phyloP scores from a whole-genome alignment of 169 alveolate genomes.

The Cryptosporidium parvum region DNA sequence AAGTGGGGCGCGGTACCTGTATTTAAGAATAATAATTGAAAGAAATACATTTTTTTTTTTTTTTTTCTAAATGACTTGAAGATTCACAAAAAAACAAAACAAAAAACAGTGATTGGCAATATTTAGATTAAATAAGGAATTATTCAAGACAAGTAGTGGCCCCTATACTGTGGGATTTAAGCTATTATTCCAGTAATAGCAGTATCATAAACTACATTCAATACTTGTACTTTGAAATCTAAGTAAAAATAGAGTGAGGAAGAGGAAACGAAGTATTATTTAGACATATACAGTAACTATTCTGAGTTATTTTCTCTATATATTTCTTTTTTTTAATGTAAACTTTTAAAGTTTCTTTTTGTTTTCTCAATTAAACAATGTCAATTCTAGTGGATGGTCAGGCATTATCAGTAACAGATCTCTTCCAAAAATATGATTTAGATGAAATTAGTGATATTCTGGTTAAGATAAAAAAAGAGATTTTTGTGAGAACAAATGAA shows the following conservation, averaged over 20 bases:
- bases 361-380: constrained; percentile 6
- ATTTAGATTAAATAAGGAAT: neutral
- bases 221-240: no score
- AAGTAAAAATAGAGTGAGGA: neutral
- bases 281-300: neutral
- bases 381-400: constrained; percentile 21
- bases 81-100: neutral
- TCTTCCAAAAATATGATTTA: constrained; percentile 49
- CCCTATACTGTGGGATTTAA: neutral
- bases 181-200: neutral
- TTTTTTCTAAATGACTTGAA: neutral
- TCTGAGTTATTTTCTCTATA: neutral
- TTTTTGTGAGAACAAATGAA: constrained; percentile 55
- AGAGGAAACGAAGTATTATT: no score
- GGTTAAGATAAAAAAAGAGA: constrained; percentile 44
- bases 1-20: neutral
- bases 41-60: neutral
- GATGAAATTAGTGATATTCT: constrained; percentile 68
- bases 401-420: constrained; percentile 43
- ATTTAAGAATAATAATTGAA: no score
- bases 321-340: neutral
- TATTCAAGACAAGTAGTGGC: neutral
- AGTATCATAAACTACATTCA: neutral
- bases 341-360: neutral
- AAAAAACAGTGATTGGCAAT: neutral